Evolutionary conservation across 164 flowering plant species (phyloP).

Genomic region (Buxus sempervirens): DNA sequence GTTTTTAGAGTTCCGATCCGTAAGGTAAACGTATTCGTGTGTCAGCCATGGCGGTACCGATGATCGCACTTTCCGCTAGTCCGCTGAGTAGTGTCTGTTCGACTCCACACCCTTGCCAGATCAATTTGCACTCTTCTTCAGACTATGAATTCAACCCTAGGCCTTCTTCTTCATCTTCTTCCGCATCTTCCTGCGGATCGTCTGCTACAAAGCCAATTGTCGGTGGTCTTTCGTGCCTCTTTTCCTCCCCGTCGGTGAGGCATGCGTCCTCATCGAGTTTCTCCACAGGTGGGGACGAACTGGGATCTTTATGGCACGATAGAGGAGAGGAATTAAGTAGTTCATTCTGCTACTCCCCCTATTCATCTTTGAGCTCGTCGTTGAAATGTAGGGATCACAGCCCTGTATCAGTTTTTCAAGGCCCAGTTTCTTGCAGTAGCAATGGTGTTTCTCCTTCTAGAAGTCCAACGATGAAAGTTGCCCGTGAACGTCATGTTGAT

Average conservation of each 20-base stretch:
- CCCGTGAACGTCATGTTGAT: constrained; percentile 33
- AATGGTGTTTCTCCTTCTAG: constrained; percentile 35
- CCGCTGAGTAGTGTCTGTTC: constrained; percentile 77
- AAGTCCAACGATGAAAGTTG: constrained; percentile 47
- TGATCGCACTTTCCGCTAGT: constrained; percentile 78
- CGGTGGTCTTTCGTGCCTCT: constrained; percentile 81
- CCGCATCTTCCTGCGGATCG: constrained; percentile 24
- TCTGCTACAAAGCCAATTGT: constrained; percentile 44
- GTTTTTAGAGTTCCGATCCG: not conserved
- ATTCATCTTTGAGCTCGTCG: constrained; percentile 41
- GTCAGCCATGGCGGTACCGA: constrained; percentile 63
- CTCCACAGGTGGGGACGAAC: constrained; percentile 41
- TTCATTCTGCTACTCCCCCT: constrained; percentile 50
- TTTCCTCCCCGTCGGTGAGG: constrained; percentile 47
- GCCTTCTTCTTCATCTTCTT: constrained; percentile 43
- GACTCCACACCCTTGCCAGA: constrained; percentile 53
- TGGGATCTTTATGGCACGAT: constrained; percentile 48
- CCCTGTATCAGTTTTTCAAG: constrained; percentile 87
- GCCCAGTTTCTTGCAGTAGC: constrained; percentile 57
- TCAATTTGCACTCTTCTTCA: constrained; percentile 47
- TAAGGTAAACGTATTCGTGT: not conserved
- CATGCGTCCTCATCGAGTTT: constrained; percentile 41
- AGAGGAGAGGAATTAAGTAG: constrained; percentile 67
- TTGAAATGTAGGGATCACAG: constrained; percentile 66
- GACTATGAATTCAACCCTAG: constrained; percentile 64